Base-by-base conservation (phyloP, 306 rosid species). In the Calophaca sinica region DNA sequence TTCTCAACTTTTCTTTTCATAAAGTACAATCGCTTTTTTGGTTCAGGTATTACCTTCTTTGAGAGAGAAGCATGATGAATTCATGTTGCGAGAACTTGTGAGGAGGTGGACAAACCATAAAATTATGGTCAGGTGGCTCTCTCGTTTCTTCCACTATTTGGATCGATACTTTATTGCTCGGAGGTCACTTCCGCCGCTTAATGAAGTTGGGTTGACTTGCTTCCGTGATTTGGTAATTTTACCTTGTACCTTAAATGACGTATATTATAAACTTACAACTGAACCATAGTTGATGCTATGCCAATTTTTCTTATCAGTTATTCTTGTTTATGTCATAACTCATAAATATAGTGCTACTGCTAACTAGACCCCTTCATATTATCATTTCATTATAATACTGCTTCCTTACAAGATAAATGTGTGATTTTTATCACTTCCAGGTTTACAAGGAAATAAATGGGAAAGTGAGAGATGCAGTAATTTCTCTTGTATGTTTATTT, bases 381-480 rank as follows among this genome's bases (percentile, higher is more conserved):
- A 6, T 54, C 32, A 26, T 72, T 74, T 65, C 65, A 72, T 52
- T 53, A 42, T 62, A 5, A 62, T 72, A 28, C 39, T 39, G 35
- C 50, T 84, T 66, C 9, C 49, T 72, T 8, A 49, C 12, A 32
- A 48, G 72, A 31, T 49, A 68, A 72, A 15, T 36, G 4, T 51
- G 26, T 42, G 10, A 39, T 33, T 59, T 76, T 61, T 67, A 57
- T 69, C 67, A 5, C 68, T 83, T 15, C 35, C 87, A 93, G 98
- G 98, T 94, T 76, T 89, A 91, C 76, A 80, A 72, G 74, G 97
- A 89, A 84, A 58, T 94, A 50, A 88, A 87, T 46, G 89, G 84
- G 72, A 88, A 88, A 78, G 97, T 88, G 55, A 91, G 92, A 80
- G 97, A 85, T 84, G 97, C 97, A 36, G 97, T 93, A 59, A 89